Conservation (phyloP, 768 basidiomycete genomes). For the Rhizopogon roseolus region DNA sequence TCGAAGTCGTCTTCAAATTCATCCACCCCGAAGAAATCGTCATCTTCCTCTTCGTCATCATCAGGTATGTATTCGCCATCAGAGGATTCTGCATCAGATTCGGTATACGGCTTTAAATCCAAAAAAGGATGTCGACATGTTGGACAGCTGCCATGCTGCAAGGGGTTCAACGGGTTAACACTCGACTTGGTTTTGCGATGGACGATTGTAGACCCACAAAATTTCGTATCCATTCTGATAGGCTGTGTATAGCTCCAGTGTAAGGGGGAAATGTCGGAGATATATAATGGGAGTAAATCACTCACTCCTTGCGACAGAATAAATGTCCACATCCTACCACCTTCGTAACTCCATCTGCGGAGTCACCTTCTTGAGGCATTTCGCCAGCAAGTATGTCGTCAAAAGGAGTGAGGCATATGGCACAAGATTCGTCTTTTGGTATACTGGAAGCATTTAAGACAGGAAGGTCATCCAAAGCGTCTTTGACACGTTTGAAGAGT, state of each 20-base stretch:
- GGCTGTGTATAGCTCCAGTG: constrained; percentile 27
- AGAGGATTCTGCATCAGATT: constrained; percentile 60
- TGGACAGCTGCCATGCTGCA: constrained; percentile 67
- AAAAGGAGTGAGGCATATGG: constrained; percentile 61
- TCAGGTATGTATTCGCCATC: constrained; percentile 66
- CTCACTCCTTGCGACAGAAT: constrained; percentile 65
- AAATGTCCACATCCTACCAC: constrained; percentile 57
- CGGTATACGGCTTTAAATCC: constrained; percentile 43
- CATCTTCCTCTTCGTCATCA: constrained; percentile 40
- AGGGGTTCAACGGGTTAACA: no score
- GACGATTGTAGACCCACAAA: constrained; percentile 31
- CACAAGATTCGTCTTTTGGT: constrained; percentile 51
- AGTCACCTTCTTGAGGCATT: constrained; percentile 6
- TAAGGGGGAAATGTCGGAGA: not conserved
- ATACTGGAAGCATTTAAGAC: constrained; percentile 33
- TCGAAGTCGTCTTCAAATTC: constrained; percentile 33
- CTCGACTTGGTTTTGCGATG: not conserved
- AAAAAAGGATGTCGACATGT: constrained; percentile 60
- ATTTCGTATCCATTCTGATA: constrained; percentile 63
- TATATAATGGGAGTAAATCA: constrained; percentile 6
- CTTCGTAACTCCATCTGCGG: constrained; percentile 45
- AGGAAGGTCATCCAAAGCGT: constrained; percentile 41
- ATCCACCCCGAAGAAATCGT: constrained; percentile 35
- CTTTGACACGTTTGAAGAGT: constrained; percentile 25
- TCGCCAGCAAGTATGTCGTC: constrained; percentile 34